A percentile compares a stretch with the other conserved stretches of the same genome.
These are phyloP conservation scores for Aotearoamyces nothofagi DNA, from an alignment of 2,329 filamentous ascomycete genomes.

Conservation along the genomic window DNA sequence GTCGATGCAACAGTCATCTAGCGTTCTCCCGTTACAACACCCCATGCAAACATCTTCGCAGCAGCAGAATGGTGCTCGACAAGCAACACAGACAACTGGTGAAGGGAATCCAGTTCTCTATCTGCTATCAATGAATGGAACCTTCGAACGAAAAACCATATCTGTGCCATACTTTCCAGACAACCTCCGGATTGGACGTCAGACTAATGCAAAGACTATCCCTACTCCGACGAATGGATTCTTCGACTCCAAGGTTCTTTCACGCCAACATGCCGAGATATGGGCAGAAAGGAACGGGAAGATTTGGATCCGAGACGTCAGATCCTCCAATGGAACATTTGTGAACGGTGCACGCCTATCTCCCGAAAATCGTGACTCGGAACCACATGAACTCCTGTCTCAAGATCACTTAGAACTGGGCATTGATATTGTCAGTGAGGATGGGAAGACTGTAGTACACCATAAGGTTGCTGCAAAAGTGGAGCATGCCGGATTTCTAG, in stretches of 20 bases:
- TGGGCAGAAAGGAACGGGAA: slow-evolving; percentile 79
- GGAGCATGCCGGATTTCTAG: slow-evolving; percentile 80
- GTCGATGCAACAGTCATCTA: slow-evolving; percentile 39
- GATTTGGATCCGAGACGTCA: slow-evolving; percentile 92
- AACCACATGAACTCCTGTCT: slow-evolving; percentile 83
- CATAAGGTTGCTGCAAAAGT: slow-evolving; percentile 97
- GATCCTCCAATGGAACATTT: slow-evolving; percentile 97
- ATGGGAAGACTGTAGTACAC: slow-evolving; percentile 96
- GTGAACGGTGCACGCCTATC: slow-evolving; percentile 87
- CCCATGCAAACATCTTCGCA: slow-evolving; percentile 39
- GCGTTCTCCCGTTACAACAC: slow-evolving; percentile 53
- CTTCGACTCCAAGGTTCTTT: slow-evolving; percentile 96
- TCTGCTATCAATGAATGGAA: slow-evolving; percentile 82
- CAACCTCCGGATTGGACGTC: slow-evolving; percentile 82
- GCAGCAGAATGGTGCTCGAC: slow-evolving; percentile 41
- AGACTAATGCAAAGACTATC: slow-evolving; percentile 93
- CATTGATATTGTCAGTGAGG: slow-evolving; percentile 97
- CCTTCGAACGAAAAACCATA: slow-evolving; percentile 95
- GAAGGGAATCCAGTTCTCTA: slow-evolving; percentile 68
- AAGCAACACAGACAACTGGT: slow-evolving; percentile 16
- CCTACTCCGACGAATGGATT: slow-evolving; percentile 86
- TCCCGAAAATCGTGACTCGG: slow-evolving; percentile 88
- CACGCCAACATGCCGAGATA: slow-evolving; percentile 88
- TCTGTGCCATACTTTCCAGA: slow-evolving; percentile 88
- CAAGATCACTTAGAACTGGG: slow-evolving; percentile 87